These are phyloP conservation scores for Phaffomyces thermotolerans DNA, from an alignment of 805 yeast species.

Conservation along the genomic window DNA sequence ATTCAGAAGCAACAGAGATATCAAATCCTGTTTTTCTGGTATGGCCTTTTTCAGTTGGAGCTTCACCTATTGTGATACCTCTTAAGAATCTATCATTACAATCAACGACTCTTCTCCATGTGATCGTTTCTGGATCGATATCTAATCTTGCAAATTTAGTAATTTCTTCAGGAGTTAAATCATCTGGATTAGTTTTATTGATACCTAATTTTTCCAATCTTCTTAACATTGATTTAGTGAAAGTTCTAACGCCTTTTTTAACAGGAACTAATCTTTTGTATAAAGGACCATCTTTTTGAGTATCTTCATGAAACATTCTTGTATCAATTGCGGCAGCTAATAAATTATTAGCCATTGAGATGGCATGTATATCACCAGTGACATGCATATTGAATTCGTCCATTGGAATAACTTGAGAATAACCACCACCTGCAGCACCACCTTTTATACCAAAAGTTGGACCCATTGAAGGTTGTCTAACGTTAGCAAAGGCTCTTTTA, in stretches of 20 bases:
- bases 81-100: slow-evolving; percentile 76
- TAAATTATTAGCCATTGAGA: slow-evolving; percentile 73
- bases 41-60: slow-evolving; percentile 73
- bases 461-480: slow-evolving; percentile 85
- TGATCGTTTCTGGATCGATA: slow-evolving; percentile 72
- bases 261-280: slow-evolving; percentile 71
- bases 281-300: slow-evolving; percentile 66
- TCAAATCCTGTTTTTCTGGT: slow-evolving; percentile 73
- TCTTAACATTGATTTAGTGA: slow-evolving; percentile 60
- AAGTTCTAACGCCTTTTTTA: slow-evolving; percentile 61
- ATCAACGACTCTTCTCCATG: slow-evolving; percentile 81
- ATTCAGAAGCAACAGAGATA: slow-evolving; percentile 78
- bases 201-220: slow-evolving; percentile 66
- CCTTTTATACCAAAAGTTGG: slow-evolving; percentile 86
- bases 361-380: slow-evolving; percentile 83
- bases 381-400: slow-evolving; percentile 83
- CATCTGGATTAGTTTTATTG: slow-evolving; percentile 62
- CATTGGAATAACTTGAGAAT: slow-evolving; percentile 83
- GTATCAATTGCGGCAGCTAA: slow-evolving; percentile 84
- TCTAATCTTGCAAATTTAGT: slow-evolving; percentile 59
- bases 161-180: slow-evolving; percentile 62
- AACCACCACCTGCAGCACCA: slow-evolving; percentile 91
- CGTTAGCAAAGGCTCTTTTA: slow-evolving; percentile 68
- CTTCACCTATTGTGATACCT: slow-evolving; percentile 73
- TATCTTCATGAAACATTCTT: slow-evolving; percentile 75